Conservation (phyloP, 192 early-diverging fungal species). For the Backusella westeae region DNA sequence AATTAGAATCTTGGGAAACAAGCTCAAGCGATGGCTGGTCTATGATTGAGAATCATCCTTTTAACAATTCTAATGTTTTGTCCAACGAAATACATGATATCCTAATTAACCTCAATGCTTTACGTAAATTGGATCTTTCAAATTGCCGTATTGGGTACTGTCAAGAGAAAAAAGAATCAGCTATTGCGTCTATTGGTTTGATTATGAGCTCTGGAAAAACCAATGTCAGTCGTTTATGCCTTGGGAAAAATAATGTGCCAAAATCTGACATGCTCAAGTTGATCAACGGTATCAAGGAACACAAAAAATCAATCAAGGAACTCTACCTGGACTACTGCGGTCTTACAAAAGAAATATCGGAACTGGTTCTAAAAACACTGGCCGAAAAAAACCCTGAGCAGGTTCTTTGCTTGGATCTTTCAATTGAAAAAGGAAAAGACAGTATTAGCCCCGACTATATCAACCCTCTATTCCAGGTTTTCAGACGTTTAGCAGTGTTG, state of each 20-base stretch:
- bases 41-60: background rate
- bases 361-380: background rate
- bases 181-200: background rate
- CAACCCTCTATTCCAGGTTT: conserved; percentile 9
- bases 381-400: background rate
- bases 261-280: conserved; percentile 1
- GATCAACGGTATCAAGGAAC: background rate
- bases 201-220: background rate
- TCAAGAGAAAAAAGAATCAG: background rate
- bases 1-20: conserved; percentile 22
- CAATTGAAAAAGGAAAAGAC: background rate
- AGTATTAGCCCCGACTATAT: background rate
- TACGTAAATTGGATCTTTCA: background rate
- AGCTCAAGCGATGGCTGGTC: conserved; percentile 28
- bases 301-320: conserved; percentile 3
- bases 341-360: conserved; percentile 7
- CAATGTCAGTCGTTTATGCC: background rate
- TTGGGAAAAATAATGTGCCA: background rate
- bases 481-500: conserved; percentile 9
- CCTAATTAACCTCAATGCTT: background rate
- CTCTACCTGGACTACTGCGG: conserved; percentile 3
- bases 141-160: background rate
- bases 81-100: background rate
- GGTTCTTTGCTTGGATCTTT: conserved; percentile 3
- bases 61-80: background rate